A percentile compares a stretch with the other conserved stretches of the same genome.
Evolutionary conservation across 2,329 filamentous ascomycete species (phyloP).

Genomic region (Xylaria sp.): DNA sequence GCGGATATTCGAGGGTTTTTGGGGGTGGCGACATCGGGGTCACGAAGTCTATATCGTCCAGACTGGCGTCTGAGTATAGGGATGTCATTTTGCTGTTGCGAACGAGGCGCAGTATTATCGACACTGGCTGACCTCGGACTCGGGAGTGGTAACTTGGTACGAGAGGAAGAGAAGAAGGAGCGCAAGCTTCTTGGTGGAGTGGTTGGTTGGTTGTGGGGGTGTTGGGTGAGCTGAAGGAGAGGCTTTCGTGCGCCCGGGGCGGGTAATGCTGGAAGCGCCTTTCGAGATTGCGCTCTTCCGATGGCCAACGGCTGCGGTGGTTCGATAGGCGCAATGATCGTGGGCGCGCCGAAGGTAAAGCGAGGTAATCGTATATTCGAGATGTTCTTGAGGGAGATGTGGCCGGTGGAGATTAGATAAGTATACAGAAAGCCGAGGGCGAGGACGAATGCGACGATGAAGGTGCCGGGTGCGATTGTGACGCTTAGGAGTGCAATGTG

Average conservation of each 20-base stretch:
- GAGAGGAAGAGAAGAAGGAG: constrained; percentile 34
- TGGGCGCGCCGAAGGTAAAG: constrained; percentile 12
- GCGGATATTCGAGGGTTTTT: constrained; percentile 44
- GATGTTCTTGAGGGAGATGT: constrained; percentile 42
- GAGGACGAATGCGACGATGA: constrained; percentile 54
- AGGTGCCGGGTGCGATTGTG: constrained; percentile 60
- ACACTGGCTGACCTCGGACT: constrained; percentile 13
- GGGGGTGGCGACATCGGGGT: constrained; percentile 46
- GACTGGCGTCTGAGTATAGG: constrained; percentile 51
- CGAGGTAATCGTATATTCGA: constrained; percentile 32
- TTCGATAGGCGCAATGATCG: constrained; percentile 15
- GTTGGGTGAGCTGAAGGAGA: constrained; percentile 31
- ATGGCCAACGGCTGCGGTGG: constrained; percentile 9
- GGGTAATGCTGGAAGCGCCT: constrained; percentile 21
- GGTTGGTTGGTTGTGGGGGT: constrained; percentile 22
- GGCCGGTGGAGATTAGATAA: constrained; percentile 46
- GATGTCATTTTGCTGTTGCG: constrained; percentile 24
- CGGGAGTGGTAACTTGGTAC: constrained; percentile 27
- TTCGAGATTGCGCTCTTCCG: constrained; percentile 11
- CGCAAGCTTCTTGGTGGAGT: constrained; percentile 33
- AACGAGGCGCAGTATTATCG: background rate
- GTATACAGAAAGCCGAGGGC: constrained; percentile 54
- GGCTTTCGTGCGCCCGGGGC: constrained; percentile 22
- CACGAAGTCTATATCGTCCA: constrained; percentile 55
- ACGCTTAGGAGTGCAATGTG: constrained; percentile 64